Base-by-base conservation (phyloP, 805 yeast species). In the Kodamaea kaohsiungensis region DNA sequence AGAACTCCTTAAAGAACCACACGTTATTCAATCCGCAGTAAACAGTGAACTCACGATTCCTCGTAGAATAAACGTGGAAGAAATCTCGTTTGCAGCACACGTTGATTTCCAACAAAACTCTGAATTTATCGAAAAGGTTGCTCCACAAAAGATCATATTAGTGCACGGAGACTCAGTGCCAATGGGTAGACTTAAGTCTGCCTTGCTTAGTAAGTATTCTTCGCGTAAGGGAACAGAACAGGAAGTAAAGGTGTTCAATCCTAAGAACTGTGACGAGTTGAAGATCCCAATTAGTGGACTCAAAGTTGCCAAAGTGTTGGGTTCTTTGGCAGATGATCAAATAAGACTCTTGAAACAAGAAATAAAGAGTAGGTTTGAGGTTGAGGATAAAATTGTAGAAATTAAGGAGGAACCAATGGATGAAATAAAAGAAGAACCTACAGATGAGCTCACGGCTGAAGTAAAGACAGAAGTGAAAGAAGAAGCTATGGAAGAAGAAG, bases 31-130 rank as follows among this genome's bases (percentile, higher is more conserved):
- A 1, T 87, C 98, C 0, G 74, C 84, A 19, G 75, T 78, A n/a
- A 90, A 89, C 60, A 89, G 96, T 0, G 97, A 91, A 56, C 73
- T 86, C 16, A 82, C 84, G 55, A 87, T 95, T 42, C 98, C 98
- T 4, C 84, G 99, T 65, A 80, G 98, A 59, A 72, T 96, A 53
- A 83, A 82, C 47, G 86, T 95, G 15, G 98, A 93, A 59, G 99
- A 95, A 69, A 87, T 95, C 3, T 92, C 98, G 1, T 95, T 95
- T 78, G 98, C 99, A n/a, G 99, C 99, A 0, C 99, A 95, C 71
- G 99, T 95, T 18, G 99, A 95, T 67, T 95, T 88, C 70, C 91
- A 89, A 63, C 97, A 95, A 65, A 95, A 95, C 62, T 77, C 96
- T 1, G 89, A 88, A 53, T 95, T 95, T 65, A 95, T 95, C 55